Conservation (phyloP, 2,329 filamentous ascomycete species). For the Plenodomus biglobosus region DNA sequence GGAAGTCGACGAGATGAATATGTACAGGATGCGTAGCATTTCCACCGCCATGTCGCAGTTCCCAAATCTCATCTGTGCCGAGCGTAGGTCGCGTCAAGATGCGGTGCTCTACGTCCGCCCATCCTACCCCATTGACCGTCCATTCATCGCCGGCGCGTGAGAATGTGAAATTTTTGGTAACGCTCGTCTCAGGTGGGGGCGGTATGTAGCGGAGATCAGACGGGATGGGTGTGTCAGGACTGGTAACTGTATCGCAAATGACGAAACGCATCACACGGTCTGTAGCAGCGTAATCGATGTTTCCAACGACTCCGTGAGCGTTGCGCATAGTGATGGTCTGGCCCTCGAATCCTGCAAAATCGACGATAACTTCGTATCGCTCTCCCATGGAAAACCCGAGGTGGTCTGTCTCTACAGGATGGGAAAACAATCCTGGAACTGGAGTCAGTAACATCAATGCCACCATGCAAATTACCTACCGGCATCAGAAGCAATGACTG, state of each 20-base stretch:
- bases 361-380: slow-evolving; percentile 60
- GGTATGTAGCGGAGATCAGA: slow-evolving; percentile 27
- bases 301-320: slow-evolving; percentile 47
- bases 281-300: slow-evolving; percentile 55
- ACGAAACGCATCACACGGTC: slow-evolving; percentile 46
- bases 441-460: not conserved
- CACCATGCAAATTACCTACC: slow-evolving; percentile 26
- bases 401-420: slow-evolving; percentile 48
- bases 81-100: slow-evolving; percentile 35
- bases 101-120: slow-evolving; percentile 36
- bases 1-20: slow-evolving; percentile 62
- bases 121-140: slow-evolving; percentile 41
- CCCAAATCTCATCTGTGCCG: slow-evolving; percentile 43
- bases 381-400: slow-evolving; percentile 58
- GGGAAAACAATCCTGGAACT: slow-evolving; percentile 47
- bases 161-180: slow-evolving; percentile 35
- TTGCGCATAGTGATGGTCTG: slow-evolving; percentile 54
- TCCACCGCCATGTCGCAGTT: slow-evolving; percentile 51
- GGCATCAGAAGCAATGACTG: slow-evolving; percentile 58
- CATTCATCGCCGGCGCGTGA: slow-evolving; percentile 31
- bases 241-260: slow-evolving; percentile 44
- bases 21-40: slow-evolving; percentile 59
- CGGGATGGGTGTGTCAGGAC: slow-evolving; percentile 32
- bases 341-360: slow-evolving; percentile 55
- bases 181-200: slow-evolving; percentile 21